These are phyloP conservation scores for Moesziomyces parantarcticus DNA, from an alignment of 1,284 basidiomycete species.

Conservation along the genomic window DNA sequence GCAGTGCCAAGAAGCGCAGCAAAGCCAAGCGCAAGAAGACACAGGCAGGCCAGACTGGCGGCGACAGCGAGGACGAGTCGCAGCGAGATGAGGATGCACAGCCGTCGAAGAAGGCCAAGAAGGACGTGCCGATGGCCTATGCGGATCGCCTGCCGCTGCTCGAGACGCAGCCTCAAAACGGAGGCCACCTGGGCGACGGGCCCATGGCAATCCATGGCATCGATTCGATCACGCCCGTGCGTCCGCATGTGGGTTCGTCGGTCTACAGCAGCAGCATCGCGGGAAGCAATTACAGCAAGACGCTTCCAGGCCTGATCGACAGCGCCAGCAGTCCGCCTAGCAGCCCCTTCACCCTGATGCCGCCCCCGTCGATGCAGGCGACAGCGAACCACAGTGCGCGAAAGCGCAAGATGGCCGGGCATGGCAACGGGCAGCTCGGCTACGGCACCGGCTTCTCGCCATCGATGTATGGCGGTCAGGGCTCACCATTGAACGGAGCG, in stretches of 20 bases:
- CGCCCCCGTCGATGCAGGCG: constrained; percentile 50
- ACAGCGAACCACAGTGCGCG: constrained; percentile 52
- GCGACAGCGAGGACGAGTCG: constrained; percentile 36
- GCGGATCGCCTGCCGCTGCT: constrained; percentile 44
- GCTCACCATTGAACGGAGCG: constrained; percentile 11
- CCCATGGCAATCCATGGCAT: constrained; percentile 30
- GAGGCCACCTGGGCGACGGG: constrained; percentile 7
- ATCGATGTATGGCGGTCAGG: constrained; percentile 34
- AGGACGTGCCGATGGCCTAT: not conserved
- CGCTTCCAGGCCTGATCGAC: constrained; percentile 56
- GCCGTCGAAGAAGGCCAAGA: constrained; percentile 32
- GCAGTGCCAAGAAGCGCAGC: constrained; percentile 36
- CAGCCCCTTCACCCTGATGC: constrained; percentile 57
- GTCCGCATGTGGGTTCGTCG: constrained; percentile 32
- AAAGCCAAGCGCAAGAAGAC: constrained; percentile 48
- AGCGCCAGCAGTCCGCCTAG: constrained; percentile 59
- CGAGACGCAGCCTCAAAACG: constrained; percentile 39
- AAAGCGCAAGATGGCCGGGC: constrained; percentile 52
- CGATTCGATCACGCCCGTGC: constrained; percentile 45
- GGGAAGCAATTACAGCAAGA: constrained; percentile 46
- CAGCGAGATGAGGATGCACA: constrained; percentile 22
- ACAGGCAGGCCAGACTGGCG: constrained; percentile 10
- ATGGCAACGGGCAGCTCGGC: constrained; percentile 37
- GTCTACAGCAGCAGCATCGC: constrained; percentile 49
- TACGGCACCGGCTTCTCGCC: constrained; percentile 42